Evolutionary conservation across 106 monocot species (phyloP).

Genomic region (Chionographis japonica): DNA sequence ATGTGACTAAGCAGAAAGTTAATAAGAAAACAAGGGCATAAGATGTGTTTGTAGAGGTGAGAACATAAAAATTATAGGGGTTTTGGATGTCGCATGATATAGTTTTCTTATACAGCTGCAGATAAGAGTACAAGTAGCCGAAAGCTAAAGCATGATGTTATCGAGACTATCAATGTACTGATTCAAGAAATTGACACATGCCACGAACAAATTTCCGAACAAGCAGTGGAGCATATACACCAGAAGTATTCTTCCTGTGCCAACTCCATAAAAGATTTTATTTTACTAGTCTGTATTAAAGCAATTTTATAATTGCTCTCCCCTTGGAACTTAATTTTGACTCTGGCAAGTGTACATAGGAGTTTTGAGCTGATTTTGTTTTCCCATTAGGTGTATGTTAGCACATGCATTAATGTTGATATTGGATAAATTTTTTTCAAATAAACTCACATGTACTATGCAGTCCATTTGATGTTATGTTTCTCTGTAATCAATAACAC

Average conservation of each 20-base stretch:
- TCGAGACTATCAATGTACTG: slow-evolving; percentile 91
- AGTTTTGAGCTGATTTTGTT: too few relatives aligned
- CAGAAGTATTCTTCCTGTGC: slow-evolving; percentile 65
- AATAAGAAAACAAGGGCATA: too few relatives aligned
- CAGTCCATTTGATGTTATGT: too few relatives aligned
- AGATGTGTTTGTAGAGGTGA: not conserved
- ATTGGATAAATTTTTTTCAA: too few relatives aligned
- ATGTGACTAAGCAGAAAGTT: too few relatives aligned
- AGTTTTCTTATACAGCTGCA: slow-evolving; percentile 38
- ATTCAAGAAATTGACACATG: slow-evolving; percentile 89
- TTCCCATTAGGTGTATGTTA: too few relatives aligned
- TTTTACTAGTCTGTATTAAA: not conserved
- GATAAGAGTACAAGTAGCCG: slow-evolving; percentile 58
- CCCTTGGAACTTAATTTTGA: too few relatives aligned
- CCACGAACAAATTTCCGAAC: slow-evolving; percentile 92
- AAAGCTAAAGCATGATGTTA: slow-evolving; percentile 87
- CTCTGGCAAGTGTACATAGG: too few relatives aligned
- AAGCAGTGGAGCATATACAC: slow-evolving; percentile 97
- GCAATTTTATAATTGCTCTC: not conserved
- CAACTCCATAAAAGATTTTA: not conserved
- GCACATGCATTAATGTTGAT: too few relatives aligned
- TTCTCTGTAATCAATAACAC: too few relatives aligned
- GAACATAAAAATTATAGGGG: not conserved
- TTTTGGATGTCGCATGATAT: slow-evolving; percentile 12
- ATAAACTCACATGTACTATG: too few relatives aligned